phyloP scores from a whole-genome alignment of 768 basidiomycete species.

The Tremella mesenterica region DNA sequence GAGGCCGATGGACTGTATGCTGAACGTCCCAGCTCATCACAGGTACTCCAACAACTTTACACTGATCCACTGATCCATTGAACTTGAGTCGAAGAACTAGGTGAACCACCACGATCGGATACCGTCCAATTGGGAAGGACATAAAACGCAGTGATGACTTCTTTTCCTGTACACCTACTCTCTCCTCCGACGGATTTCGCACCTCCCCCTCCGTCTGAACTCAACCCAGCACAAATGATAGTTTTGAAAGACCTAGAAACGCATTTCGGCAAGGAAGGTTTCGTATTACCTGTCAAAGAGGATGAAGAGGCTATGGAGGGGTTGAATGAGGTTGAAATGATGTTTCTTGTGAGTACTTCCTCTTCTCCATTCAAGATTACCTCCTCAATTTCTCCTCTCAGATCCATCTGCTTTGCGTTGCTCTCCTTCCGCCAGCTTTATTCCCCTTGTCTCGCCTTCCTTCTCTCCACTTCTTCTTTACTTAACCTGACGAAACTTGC shows the following conservation, averaged over 20 bases:
- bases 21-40: too few relatives aligned
- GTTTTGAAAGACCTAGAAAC: conserved; percentile 13
- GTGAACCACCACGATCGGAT: too few relatives aligned
- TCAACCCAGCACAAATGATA: conserved; percentile 5
- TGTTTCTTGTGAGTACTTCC: conserved; percentile 34
- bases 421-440: not conserved
- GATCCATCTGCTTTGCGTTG: not conserved
- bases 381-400: too few relatives aligned
- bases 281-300: conserved; percentile 17
- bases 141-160: too few relatives aligned
- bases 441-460: not conserved
- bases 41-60: too few relatives aligned
- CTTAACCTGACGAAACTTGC: too few relatives aligned
- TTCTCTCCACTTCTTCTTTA: not conserved
- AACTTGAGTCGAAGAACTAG: too few relatives aligned
- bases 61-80: too few relatives aligned
- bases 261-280: conserved; percentile 24
- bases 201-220: not conserved
- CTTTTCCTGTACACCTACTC: not conserved
- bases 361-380: not conserved
- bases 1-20: too few relatives aligned
- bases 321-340: conserved; percentile 36
- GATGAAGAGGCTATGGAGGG: conserved; percentile 8
- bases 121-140: too few relatives aligned
- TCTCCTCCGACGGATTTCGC: not conserved